A percentile compares a stretch with the other conserved stretches of the same genome.
phyloP scores from a whole-genome alignment of 768 basidiomycete genomes.

The Rhodotorula babjevae region DNA sequence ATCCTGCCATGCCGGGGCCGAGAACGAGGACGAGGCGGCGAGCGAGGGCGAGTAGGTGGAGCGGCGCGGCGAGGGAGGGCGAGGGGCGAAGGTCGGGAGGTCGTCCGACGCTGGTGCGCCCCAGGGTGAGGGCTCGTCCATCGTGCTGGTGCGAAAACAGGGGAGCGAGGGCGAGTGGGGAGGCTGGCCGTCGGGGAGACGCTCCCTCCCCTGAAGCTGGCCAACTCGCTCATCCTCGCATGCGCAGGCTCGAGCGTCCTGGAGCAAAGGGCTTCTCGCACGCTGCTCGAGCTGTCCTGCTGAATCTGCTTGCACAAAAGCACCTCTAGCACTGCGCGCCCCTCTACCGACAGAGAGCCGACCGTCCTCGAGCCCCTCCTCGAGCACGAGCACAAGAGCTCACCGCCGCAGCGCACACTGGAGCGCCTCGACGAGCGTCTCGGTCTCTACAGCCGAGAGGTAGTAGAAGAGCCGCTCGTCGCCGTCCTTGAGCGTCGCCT shows the following conservation, averaged over 20 bases:
- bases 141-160: too few relatives aligned
- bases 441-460: slow-evolving; percentile 21
- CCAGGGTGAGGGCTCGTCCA: slow-evolving; percentile 24
- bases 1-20: slow-evolving; percentile 1
- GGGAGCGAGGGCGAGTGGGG: background rate
- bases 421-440: slow-evolving; percentile 18
- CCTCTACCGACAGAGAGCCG: too few relatives aligned
- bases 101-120: slow-evolving; percentile 7
- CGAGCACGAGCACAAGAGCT: too few relatives aligned
- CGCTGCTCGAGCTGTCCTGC: too few relatives aligned
- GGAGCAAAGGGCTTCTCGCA: too few relatives aligned
- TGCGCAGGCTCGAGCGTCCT: too few relatives aligned
- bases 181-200: too few relatives aligned
- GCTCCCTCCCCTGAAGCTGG: too few relatives aligned
- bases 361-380: too few relatives aligned
- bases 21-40: background rate
- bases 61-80: background rate
- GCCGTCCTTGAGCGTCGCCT: background rate
- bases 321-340: too few relatives aligned
- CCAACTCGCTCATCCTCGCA: too few relatives aligned
- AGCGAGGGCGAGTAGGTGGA: background rate
- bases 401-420: slow-evolving; percentile 1
- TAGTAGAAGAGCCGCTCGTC: slow-evolving; percentile 25
- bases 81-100: background rate
- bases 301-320: too few relatives aligned